phyloP scores from a whole-genome alignment of 352 stramenopile species.

The Phytophthora podocarpi region DNA sequence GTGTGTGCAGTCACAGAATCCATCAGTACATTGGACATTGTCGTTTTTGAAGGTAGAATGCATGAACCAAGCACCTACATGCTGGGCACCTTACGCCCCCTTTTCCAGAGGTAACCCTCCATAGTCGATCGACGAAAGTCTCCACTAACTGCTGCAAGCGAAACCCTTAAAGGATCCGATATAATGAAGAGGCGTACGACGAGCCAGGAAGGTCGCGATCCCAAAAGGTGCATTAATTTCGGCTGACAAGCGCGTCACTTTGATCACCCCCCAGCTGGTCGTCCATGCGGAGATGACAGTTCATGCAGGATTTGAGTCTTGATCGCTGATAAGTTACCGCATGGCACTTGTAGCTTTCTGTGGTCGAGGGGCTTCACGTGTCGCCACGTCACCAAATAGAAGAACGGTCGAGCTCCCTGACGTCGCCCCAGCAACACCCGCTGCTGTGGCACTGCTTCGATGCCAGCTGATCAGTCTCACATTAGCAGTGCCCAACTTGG shows the following conservation, averaged over 20 bases:
- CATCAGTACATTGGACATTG: too few species aligned
- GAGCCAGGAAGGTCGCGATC: neutral
- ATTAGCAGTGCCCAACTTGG: too few species aligned
- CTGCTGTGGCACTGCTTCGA: too few species aligned
- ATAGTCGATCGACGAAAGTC: conserved; percentile 30
- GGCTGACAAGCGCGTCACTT: neutral
- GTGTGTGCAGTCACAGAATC: too few species aligned
- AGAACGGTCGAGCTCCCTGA: too few species aligned
- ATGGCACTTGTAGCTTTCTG: neutral
- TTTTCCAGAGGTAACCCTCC: conserved; percentile 60
- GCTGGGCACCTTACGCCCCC: conserved; percentile 43
- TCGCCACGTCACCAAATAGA: neutral
- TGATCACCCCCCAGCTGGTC: conserved; percentile 17
- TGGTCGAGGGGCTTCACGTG: conserved; percentile 8
- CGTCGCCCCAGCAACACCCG: too few species aligned
- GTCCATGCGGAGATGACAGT: neutral
- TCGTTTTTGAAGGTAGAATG: too few species aligned
- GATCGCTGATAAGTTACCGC: neutral
- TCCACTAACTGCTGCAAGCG: conserved; percentile 2
- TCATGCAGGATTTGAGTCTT: conserved; percentile 10
- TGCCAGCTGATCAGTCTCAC: too few species aligned
- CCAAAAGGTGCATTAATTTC: too few species aligned
- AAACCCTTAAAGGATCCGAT: neutral
- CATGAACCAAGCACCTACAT: too few species aligned
- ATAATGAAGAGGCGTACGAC: conserved; percentile 10